Base-by-base conservation (phyloP, 495 filamentous ascomycete species). In the Penicillium pancosmium region DNA sequence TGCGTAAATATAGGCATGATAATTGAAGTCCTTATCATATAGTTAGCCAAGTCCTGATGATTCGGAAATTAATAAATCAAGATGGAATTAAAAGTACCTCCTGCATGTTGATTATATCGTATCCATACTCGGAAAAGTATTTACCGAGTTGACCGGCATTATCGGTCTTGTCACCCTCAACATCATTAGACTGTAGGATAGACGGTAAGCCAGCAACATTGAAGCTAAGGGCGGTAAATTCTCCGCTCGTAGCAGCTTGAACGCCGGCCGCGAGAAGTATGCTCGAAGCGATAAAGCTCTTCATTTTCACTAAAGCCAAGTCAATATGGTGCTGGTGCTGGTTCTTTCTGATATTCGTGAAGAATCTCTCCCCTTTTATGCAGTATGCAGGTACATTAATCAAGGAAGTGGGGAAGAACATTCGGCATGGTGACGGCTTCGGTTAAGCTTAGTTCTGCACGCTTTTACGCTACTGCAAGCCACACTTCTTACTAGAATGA, bases 171-270 rank as follows among this genome's bases (percentile, higher is more conserved):
- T 83, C 75, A 51, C 83, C 83, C 2, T 78, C 77, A 10, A 83
- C 78, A 9, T 69, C 72, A 59, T 84, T 86, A 55, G 56, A 54
- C 55, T 86, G 82, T 54, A 86, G 66, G 51, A 81, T 69, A 12
- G 66, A 72, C 4, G 84, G 84, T 0, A 86, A 72, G 41, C 86
- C 85, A 38, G 86, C 86, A 44, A 87, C 81, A 58, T 86, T 88
- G 71, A 84, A 82, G 53, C 75, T 74, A 51, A 88, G 60, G 36
- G 85, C 71, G 50, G 74, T 82, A 64, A 88, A 79, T 38, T 59
- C 51, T 41, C 71, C 69, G n/a, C 38, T 66, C 16, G 60, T 63
- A n/a, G 56, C 50, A 34, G 60, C 64, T 13, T 35, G 52, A 23
- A 57, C 56, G 25, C 50, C 35, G 10, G 60, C 46, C 16, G 36